Base-by-base conservation (phyloP, 1,284 basidiomycete genomes). In the Ustilago hordei region DNA sequence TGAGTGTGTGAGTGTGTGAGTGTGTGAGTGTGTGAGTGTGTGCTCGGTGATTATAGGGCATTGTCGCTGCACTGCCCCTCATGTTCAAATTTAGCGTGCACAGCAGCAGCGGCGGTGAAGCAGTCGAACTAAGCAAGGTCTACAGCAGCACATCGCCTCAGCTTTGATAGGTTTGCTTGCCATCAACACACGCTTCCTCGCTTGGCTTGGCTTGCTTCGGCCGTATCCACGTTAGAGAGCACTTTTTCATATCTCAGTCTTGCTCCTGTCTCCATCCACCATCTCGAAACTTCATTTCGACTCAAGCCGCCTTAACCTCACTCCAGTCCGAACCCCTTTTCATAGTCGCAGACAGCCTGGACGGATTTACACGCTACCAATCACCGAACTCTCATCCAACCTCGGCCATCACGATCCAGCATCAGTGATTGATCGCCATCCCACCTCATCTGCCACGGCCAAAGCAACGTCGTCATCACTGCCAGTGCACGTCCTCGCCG, bases 221-320 rank as follows among this genome's bases (percentile, higher is more conserved):
- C 45, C 45, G 45, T 48, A 8, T 23, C n/a, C 7, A 31, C 47
- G 13, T 50, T 52, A 32, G 52, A 54, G n/a, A 19, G 6, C 13
- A 34, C 35, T 8, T 54, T 35, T 54, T 35, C 52, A 54, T 36
- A 43, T 54, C 23, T 58, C 50, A 32, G 35, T 38, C 32, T 28
- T 11, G 36, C 47, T n/a, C 56, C 41, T 31, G 9, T 39, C 36
- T 52, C 52, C 39, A 54, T 45, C 36, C 64, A 66, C 8, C 39
- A 23, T 47, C 53, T 55, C 60, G 19, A 53, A 36, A 50, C 31
- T 12, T 50, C 48, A 50, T 50, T 13, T 50, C 43, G 48, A 28
- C 45, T 47, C 43, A 39, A 23, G 45, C 48, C 48, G 23, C 28
- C 12, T 50, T 6, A 4, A 28, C 31, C 11, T 31, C 31, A 31